phyloP scores from a whole-genome alignment of 441 rosid genomes.

The Viola pubescens region DNA sequence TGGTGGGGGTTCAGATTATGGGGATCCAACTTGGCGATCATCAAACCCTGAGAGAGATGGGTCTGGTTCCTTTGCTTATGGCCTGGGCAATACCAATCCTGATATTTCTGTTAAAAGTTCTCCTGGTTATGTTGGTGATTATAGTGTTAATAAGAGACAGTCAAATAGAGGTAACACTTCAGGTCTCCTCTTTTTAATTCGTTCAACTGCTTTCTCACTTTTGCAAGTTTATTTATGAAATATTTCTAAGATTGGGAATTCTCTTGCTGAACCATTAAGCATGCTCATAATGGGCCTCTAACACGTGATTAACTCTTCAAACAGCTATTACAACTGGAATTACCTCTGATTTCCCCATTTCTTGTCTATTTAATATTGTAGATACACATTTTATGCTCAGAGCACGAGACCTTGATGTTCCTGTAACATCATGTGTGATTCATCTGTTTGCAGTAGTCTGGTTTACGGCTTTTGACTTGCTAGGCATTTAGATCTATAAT shows the following conservation, averaged over 20 bases:
- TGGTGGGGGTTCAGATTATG: conserved; percentile 56
- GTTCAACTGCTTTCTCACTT: conserved; percentile 12
- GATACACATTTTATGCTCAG: no score
- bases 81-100: conserved; percentile 58
- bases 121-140: conserved; percentile 82
- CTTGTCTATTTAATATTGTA: background rate
- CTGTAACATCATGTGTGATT: no score
- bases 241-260: background rate
- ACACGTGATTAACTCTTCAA: background rate
- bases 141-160: conserved; percentile 80
- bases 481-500: no score
- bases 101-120: conserved; percentile 65
- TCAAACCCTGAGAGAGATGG: conserved; percentile 52
- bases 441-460: no score
- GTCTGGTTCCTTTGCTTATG: conserved; percentile 60
- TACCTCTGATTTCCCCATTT: background rate
- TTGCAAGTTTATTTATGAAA: background rate
- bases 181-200: conserved; percentile 7
- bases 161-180: conserved; percentile 66
- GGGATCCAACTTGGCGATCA: conserved; percentile 66
- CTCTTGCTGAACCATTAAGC: background rate
- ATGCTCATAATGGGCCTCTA: conserved; percentile 3
- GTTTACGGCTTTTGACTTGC: no score
- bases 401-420: no score
- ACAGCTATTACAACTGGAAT: no score